Conservation (phyloP, 306 rosid genomes). For the Trifolium repens region DNA sequence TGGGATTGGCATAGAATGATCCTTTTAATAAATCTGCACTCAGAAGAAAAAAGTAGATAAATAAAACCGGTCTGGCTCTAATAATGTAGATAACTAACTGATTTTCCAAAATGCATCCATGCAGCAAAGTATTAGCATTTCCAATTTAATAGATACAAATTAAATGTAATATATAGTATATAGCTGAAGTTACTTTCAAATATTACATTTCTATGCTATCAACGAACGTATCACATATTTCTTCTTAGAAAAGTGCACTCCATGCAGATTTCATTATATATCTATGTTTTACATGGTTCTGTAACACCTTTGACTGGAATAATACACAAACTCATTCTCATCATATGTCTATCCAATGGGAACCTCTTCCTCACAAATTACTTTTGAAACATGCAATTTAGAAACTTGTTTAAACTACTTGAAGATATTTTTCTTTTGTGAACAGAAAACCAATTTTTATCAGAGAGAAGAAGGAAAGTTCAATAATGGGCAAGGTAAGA, state of each 20-base stretch:
- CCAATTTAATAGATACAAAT: slow-evolving; percentile 23
- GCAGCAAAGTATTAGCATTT: slow-evolving; percentile 16
- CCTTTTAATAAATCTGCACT: slow-evolving; percentile 84
- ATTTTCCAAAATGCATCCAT: slow-evolving; percentile 29
- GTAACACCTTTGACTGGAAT: background rate
- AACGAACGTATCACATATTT: too few relatives aligned
- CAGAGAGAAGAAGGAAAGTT: background rate
- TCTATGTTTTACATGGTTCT: background rate
- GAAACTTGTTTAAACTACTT: background rate
- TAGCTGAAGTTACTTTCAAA: background rate
- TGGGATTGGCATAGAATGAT: slow-evolving; percentile 92
- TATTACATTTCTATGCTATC: background rate
- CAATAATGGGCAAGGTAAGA: background rate
- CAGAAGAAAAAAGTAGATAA: slow-evolving; percentile 16
- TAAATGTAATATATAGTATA: background rate
- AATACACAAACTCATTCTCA: slow-evolving; percentile 4
- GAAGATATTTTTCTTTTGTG: background rate
- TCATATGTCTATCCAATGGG: background rate
- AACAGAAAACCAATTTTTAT: slow-evolving; percentile 3
- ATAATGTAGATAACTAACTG: slow-evolving; percentile 24
- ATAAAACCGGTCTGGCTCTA: slow-evolving; percentile 11
- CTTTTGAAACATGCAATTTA: background rate
- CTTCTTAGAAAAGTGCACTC: too few relatives aligned
- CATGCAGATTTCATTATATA: background rate
- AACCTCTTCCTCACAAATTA: slow-evolving; percentile 15